Evolutionary conservation across 2,329 filamentous ascomycete species (phyloP).

Genomic region (Knoxdaviesia capensis): DNA sequence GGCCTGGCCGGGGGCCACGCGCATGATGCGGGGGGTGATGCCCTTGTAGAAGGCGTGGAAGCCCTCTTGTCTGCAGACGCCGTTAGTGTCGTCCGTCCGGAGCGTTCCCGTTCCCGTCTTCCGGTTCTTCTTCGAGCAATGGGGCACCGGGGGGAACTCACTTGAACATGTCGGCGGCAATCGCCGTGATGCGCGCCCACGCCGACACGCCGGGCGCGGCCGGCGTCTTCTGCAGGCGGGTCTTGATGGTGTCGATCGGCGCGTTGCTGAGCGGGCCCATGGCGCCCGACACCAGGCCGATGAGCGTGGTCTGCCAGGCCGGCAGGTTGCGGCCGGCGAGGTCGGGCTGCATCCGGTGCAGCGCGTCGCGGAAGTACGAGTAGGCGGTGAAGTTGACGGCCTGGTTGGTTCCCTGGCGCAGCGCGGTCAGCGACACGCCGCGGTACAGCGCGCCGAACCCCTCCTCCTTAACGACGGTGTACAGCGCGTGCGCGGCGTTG

Average conservation of each 20-base stretch:
- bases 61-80: constrained; percentile 54
- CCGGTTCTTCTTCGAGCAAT: neutral
- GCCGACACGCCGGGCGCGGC: constrained; percentile 67
- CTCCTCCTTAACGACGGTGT: constrained; percentile 85
- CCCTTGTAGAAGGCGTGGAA: constrained; percentile 95
- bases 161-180: constrained; percentile 73
- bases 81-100: constrained; percentile 4
- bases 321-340: constrained; percentile 48
- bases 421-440: constrained; percentile 78
- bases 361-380: constrained; percentile 67
- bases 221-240: constrained; percentile 75
- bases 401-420: constrained; percentile 92
- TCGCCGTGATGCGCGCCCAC: constrained; percentile 54
- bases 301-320: constrained; percentile 74
- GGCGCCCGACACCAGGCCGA: constrained; percentile 78
- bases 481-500: constrained; percentile 65
- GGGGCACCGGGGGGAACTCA: constrained; percentile 14
- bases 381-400: constrained; percentile 98
- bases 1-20: constrained; percentile 86
- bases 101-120: neutral
- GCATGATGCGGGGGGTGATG: constrained; percentile 93
- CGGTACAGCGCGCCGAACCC: constrained; percentile 75
- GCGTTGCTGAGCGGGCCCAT: constrained; percentile 95
- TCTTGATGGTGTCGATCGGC: constrained; percentile 98
- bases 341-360: constrained; percentile 55